Conservation (phyloP, 257 asterid species). For the Hygrophila difformis region DNA sequence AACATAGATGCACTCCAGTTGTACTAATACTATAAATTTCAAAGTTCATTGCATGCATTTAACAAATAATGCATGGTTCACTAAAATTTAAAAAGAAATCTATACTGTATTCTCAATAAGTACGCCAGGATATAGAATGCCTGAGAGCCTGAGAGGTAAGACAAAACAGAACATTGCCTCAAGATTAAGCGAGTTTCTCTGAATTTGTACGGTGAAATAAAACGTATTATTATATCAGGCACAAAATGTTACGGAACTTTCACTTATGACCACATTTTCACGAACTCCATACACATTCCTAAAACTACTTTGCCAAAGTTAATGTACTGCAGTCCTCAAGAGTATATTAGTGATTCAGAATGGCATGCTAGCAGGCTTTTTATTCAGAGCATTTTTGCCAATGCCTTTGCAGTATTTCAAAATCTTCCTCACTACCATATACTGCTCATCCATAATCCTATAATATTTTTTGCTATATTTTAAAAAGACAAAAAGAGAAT, state of each 20-base stretch:
- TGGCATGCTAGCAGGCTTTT: background rate
- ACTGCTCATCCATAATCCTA: too few relatives aligned
- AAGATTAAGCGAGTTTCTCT: constrained; percentile 1
- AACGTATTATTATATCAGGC: background rate
- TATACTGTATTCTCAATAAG: background rate
- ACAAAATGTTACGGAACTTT: background rate
- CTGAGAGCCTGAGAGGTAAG: background rate
- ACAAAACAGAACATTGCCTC: too few relatives aligned
- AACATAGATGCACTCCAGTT: too few relatives aligned
- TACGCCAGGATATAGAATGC: background rate
- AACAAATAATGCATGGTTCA: too few relatives aligned
- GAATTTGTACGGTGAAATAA: background rate
- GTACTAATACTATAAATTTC: too few relatives aligned
- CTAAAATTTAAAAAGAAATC: too few relatives aligned
- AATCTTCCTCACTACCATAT: too few relatives aligned
- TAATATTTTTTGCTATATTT: too few relatives aligned
- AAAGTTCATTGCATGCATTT: too few relatives aligned
- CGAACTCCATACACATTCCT: background rate
- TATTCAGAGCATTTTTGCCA: background rate
- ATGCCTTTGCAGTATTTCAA: too few relatives aligned
- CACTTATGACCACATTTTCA: background rate
- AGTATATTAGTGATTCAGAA: background rate
- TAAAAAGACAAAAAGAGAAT: too few relatives aligned
- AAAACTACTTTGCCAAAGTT: constrained; percentile 3
- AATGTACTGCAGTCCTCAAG: background rate